Percentiles rank a stretch among this genome's conserved stretches.
These are phyloP conservation scores for Epichloe sibirici DNA, from an alignment of 2,329 filamentous ascomycete species.

Conservation along the genomic window DNA sequence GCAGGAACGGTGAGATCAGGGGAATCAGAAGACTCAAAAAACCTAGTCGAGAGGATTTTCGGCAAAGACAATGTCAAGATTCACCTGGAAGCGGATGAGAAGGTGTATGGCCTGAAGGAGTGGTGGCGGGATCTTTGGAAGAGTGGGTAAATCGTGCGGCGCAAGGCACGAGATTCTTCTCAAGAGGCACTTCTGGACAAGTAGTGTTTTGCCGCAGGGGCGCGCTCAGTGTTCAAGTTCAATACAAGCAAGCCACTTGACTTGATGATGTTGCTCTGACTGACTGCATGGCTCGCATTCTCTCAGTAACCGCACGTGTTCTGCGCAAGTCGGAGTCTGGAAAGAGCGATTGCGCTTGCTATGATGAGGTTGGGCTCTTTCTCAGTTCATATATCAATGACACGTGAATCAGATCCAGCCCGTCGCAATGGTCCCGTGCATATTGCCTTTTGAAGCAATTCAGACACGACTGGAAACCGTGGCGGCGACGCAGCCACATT, in stretches of 20 bases:
- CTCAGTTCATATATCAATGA: not conserved
- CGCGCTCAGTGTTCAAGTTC: no score
- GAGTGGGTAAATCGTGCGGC: slow-evolving; percentile 6
- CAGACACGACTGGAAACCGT: not conserved
- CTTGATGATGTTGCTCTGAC: no score
- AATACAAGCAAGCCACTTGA: no score
- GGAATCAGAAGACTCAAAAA: slow-evolving; percentile 25
- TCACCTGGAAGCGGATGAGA: slow-evolving; percentile 62
- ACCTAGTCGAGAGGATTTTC: slow-evolving; percentile 50
- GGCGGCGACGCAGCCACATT: not conserved
- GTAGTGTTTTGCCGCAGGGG: no score
- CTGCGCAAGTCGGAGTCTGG: no score
- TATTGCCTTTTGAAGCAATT: not conserved
- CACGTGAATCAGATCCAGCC: not conserved
- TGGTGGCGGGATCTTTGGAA: slow-evolving; percentile 76
- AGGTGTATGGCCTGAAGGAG: slow-evolving; percentile 76
- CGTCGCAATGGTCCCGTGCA: not conserved
- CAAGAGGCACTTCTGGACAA: no score
- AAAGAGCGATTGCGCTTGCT: not conserved
- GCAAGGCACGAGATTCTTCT: no score
- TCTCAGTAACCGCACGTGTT: no score
- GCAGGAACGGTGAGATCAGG: slow-evolving; percentile 15
- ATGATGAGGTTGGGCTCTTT: not conserved
- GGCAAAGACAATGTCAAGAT: slow-evolving; percentile 38
- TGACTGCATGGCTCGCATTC: no score